These are phyloP conservation scores for Musa troglodytarum DNA, from an alignment of 176 grass and related monocot genomes.

Conservation along the genomic window DNA sequence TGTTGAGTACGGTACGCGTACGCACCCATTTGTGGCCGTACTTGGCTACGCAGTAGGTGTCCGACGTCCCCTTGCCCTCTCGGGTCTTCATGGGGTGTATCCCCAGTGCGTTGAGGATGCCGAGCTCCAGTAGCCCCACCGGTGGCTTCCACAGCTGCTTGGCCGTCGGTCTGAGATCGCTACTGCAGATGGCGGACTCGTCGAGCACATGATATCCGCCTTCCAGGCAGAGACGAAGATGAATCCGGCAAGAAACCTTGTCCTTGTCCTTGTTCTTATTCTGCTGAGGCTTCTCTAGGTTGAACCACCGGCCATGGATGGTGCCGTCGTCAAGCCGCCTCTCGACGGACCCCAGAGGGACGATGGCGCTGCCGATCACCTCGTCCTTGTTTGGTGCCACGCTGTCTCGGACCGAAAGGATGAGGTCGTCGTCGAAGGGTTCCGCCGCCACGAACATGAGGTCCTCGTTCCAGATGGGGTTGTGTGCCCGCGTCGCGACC, in stretches of 20 bases:
- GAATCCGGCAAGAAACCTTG: conserved; percentile 81
- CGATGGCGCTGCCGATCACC: conserved; percentile 59
- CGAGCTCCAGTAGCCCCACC: conserved; percentile 92
- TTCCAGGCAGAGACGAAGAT: conserved; percentile 83
- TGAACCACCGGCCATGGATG: conserved; percentile 88
- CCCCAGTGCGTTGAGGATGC: conserved; percentile 66
- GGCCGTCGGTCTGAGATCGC: conserved; percentile 91
- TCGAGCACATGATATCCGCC: conserved; percentile 97
- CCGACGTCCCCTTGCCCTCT: conserved; percentile 86
- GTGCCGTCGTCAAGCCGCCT: conserved; percentile 63
- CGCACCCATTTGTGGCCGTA: conserved; percentile 96
- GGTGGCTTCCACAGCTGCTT: conserved; percentile 95
- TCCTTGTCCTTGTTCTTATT: conserved; percentile 79
- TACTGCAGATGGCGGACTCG: conserved; percentile 92
- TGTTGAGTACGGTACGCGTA: conserved; percentile 78
- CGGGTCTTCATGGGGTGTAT: conserved; percentile 90
- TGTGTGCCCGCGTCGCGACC: conserved; percentile 66
- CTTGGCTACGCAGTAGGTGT: conserved; percentile 96
- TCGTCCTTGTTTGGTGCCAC: conserved; percentile 91
- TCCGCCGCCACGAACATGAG: conserved; percentile 94
- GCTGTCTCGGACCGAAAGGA: conserved; percentile 80
- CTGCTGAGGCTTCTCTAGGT: conserved; percentile 76
- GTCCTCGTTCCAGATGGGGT: conserved; percentile 91
- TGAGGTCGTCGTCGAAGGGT: conserved; percentile 90
- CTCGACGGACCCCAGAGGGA: conserved; percentile 66